These are phyloP conservation scores for Eleusine coracana DNA, from an alignment of 176 grass and related monocot genomes.

Conservation along the genomic window DNA sequence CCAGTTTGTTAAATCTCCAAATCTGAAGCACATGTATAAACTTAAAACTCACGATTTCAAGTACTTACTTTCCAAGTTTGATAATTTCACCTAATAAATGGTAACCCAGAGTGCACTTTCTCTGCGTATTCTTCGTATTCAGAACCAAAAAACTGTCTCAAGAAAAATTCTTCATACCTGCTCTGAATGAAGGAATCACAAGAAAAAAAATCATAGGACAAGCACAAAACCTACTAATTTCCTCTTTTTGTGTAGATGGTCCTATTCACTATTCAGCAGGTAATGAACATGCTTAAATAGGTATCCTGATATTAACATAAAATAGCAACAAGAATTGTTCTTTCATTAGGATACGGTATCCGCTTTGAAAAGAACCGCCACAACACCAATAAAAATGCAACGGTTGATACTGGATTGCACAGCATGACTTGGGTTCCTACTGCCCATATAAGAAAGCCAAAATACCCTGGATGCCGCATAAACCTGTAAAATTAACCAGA, in stretches of 20 bases:
- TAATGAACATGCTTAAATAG: conserved; percentile 13
- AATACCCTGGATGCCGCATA: conserved; percentile 91
- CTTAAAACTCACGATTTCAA: not conserved
- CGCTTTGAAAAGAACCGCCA: conserved; percentile 81
- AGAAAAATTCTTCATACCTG: conserved; percentile 97
- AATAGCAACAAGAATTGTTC: not conserved
- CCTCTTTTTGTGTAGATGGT: conserved; percentile 15
- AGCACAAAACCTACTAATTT: not conserved
- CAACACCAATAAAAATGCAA: conserved; percentile 60
- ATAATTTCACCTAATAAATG: conserved; percentile 77
- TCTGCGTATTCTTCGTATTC: conserved; percentile 73
- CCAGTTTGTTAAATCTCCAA: not conserved
- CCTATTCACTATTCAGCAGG: conserved; percentile 15
- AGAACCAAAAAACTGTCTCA: conserved; percentile 87
- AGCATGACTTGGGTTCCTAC: conserved; percentile 94
- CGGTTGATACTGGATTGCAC: conserved; percentile 77
- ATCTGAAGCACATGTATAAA: conserved; percentile 19
- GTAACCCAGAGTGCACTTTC: conserved; percentile 78
- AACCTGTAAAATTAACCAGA: conserved; percentile 56
- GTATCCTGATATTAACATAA: not conserved
- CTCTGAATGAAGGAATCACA: conserved; percentile 59
- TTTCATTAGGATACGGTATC: conserved; percentile 85
- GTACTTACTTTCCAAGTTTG: conserved; percentile 44
- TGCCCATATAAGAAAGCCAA: conserved; percentile 87
- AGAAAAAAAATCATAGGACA: conserved; percentile 29